Conservation (phyloP, 2,329 filamentous ascomycete species). For the Trichoderma cornu-damae region DNA sequence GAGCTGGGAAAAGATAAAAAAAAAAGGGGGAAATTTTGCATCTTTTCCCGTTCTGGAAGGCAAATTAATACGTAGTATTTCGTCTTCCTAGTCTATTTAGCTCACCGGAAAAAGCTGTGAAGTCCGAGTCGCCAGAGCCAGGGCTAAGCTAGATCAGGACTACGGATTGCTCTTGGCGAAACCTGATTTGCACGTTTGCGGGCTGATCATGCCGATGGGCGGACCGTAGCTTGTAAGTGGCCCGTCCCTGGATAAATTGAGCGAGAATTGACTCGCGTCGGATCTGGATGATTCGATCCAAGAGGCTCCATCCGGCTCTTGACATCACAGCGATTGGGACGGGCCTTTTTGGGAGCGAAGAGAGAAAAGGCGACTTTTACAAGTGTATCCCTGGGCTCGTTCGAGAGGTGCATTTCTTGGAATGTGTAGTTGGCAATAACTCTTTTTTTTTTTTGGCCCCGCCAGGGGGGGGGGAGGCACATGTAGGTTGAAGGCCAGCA, state of each 20-base stretch:
- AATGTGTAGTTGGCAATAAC: background rate
- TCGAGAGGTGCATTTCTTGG: background rate
- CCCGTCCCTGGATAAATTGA: slow-evolving; percentile 1
- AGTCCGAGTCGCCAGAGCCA: background rate
- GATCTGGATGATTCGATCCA: background rate
- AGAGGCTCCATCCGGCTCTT: background rate
- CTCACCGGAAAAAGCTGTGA: background rate
- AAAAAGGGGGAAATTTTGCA: no score
- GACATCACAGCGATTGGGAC: background rate
- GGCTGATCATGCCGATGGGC: slow-evolving; percentile 13
- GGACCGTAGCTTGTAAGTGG: slow-evolving; percentile 12
- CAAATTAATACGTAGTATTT: background rate
- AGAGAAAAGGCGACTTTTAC: background rate
- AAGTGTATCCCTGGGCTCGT: background rate
- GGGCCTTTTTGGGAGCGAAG: background rate
- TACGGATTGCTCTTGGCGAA: background rate
- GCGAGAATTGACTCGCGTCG: slow-evolving; percentile 5
- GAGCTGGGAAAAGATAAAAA: background rate
- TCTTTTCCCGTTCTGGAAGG: background rate
- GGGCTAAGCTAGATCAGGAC: slow-evolving; percentile 2
- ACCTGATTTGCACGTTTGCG: background rate
- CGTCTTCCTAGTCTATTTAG: background rate
- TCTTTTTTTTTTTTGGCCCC: no score
- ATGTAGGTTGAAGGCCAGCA: background rate
- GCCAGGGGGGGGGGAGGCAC: no score